These are phyloP conservation scores for Macrocybe gigantea DNA, from an alignment of 768 basidiomycete species.

Conservation along the genomic window DNA sequence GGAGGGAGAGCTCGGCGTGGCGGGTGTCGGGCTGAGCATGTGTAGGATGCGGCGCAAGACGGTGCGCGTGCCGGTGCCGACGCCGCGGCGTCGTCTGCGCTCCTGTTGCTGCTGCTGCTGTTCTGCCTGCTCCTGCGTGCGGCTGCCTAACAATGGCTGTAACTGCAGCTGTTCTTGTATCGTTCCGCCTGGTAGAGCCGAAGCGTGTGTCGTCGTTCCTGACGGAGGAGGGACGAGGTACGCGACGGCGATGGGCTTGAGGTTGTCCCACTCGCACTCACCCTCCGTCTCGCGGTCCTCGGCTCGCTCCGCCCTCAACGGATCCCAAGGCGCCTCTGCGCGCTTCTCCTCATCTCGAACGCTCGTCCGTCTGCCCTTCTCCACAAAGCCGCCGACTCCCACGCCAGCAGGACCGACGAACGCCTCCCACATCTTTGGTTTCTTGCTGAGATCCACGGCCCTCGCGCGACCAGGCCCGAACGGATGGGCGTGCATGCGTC, in stretches of 20 bases:
- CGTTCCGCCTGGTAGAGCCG: not conserved
- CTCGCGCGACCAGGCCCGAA: constrained; percentile 10
- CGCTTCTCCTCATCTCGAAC: constrained; percentile 2
- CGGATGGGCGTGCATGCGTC: not conserved
- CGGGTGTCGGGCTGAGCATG: constrained; percentile 15
- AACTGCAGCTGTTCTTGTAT: too few relatives aligned
- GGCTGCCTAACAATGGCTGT: too few relatives aligned
- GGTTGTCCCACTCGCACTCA: constrained; percentile 26
- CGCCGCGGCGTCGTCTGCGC: not conserved
- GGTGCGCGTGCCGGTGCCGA: not conserved
- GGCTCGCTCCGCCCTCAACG: constrained; percentile 10
- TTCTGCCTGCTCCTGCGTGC: not conserved
- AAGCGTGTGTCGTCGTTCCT: not conserved
- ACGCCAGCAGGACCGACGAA: constrained; percentile 27
- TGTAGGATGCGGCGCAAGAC: constrained; percentile 6
- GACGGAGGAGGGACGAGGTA: constrained; percentile 13
- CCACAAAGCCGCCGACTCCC: too few relatives aligned
- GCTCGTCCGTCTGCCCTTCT: too few relatives aligned
- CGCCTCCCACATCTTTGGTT: constrained; percentile 45
- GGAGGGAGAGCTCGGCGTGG: constrained; percentile 11
- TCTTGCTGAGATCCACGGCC: constrained; percentile 35
- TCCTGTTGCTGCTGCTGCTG: not conserved
- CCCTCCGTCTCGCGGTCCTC: constrained; percentile 2
- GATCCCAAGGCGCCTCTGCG: not conserved
- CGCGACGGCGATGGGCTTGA: constrained; percentile 26